phyloP scores from a whole-genome alignment of 164 flowering plant genomes.

The Aristolochia contorta region DNA sequence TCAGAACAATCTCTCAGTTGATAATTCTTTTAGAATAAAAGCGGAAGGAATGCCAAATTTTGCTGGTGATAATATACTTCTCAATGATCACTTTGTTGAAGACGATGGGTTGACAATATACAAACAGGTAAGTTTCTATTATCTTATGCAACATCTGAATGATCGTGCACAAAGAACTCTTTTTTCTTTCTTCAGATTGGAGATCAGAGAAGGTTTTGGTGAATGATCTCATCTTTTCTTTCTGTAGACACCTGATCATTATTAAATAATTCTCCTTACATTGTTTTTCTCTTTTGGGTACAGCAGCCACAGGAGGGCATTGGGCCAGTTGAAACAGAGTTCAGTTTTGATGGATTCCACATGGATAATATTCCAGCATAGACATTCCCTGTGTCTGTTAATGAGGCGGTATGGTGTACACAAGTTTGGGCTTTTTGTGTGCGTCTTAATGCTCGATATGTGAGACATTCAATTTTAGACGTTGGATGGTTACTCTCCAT shows the following conservation, averaged over 20 bases:
- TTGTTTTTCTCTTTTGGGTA: neutral
- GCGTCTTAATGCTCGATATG: too few relatives aligned
- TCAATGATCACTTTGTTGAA: slow-evolving; percentile 41
- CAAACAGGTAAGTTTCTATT: slow-evolving; percentile 48
- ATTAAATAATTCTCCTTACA: too few relatives aligned
- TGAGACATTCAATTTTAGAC: too few relatives aligned
- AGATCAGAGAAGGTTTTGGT: too few relatives aligned
- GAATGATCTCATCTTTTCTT: too few relatives aligned
- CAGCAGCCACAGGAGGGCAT: slow-evolving; percentile 58
- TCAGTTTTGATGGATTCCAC: slow-evolving; percentile 62
- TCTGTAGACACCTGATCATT: too few relatives aligned
- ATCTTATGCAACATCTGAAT: neutral
- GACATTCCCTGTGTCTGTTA: slow-evolving; percentile 2
- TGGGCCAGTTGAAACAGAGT: slow-evolving; percentile 40
- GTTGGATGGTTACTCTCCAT: neutral
- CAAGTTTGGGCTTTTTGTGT: too few relatives aligned
- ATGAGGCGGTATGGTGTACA: neutral
- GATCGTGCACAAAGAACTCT: too few relatives aligned
- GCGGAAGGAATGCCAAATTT: slow-evolving; percentile 33
- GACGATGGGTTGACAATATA: slow-evolving; percentile 72
- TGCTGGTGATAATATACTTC: slow-evolving; percentile 17
- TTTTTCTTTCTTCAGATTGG: too few relatives aligned
- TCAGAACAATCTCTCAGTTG: slow-evolving; percentile 17
- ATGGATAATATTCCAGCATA: slow-evolving; percentile 60
- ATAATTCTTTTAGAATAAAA: slow-evolving; percentile 36